phyloP scores from a whole-genome alignment of 164 flowering plant genomes.

The Sedum album region DNA sequence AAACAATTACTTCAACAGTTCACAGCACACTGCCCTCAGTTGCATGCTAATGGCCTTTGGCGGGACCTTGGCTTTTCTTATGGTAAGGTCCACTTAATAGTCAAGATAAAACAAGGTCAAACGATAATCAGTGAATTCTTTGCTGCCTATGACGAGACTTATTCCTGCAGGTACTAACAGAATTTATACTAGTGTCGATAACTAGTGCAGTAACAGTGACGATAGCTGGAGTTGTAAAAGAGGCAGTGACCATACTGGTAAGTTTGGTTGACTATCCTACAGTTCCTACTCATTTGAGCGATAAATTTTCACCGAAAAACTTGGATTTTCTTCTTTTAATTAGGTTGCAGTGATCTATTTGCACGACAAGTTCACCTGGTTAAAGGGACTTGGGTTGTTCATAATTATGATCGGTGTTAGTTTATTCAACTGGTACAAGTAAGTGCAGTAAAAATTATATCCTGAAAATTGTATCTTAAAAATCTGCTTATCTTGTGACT shows the following conservation, averaged over 20 bases:
- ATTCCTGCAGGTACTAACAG: neutral
- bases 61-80: slow-evolving; percentile 82
- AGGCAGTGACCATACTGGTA: neutral
- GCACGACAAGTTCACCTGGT: slow-evolving; percentile 2
- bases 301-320: too few relatives aligned
- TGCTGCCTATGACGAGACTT: neutral
- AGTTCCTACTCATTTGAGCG: too few relatives aligned
- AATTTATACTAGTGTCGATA: neutral
- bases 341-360: neutral
- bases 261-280: neutral
- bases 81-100: slow-evolving; percentile 39
- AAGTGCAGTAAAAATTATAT: neutral
- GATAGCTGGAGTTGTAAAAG: neutral
- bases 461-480: too few relatives aligned
- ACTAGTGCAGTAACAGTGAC: neutral
- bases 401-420: slow-evolving; percentile 1
- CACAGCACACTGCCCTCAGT: slow-evolving; percentile 64
- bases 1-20: slow-evolving; percentile 58
- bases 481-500: neutral
- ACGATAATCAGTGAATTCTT: neutral
- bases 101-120: neutral
- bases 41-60: slow-evolving; percentile 83
- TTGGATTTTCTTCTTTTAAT: neutral
- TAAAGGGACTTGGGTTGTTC: neutral
- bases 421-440: slow-evolving; percentile 5